phyloP scores from a whole-genome alignment of 352 stramenopile species.

The Globisporangium perplexum region DNA sequence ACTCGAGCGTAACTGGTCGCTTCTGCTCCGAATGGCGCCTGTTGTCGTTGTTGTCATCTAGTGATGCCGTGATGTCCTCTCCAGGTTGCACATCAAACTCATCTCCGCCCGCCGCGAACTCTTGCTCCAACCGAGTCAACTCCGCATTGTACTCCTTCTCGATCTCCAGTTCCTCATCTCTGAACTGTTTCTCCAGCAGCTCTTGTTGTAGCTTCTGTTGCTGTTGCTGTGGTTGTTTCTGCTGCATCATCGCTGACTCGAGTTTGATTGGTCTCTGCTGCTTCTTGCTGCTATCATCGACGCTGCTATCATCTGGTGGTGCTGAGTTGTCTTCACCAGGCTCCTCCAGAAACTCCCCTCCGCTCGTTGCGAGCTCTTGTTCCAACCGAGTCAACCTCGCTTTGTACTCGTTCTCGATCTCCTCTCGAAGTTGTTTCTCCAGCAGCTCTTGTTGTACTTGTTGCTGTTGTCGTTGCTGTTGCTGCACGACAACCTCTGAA shows the following conservation, averaged over 20 bases:
- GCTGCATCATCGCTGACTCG: slow-evolving; percentile 14
- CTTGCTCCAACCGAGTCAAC: slow-evolving; percentile 35
- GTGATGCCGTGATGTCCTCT: not conserved
- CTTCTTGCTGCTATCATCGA: too few species aligned
- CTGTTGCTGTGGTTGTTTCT: slow-evolving; percentile 16
- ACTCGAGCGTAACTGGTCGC: too few species aligned
- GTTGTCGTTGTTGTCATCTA: not conserved
- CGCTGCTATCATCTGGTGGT: too few species aligned
- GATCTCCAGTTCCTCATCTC: slow-evolving; percentile 37
- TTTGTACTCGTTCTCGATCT: too few species aligned
- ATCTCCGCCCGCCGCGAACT: slow-evolving; percentile 31
- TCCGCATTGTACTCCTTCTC: slow-evolving; percentile 52
- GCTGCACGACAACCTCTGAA: too few species aligned
- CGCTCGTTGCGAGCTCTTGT: too few species aligned
- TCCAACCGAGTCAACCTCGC: too few species aligned
- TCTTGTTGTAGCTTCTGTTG: slow-evolving; percentile 27
- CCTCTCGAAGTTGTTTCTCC: too few species aligned
- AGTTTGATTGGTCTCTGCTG: not conserved
- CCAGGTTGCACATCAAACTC: slow-evolving; percentile 19
- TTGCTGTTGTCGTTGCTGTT: too few species aligned
- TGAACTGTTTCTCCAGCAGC: slow-evolving; percentile 34
- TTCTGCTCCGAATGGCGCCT: too few species aligned
- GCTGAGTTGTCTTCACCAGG: too few species aligned
- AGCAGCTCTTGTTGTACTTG: not conserved
- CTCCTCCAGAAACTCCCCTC: too few species aligned